These are phyloP conservation scores for Dendrobium huoshanense DNA, from an alignment of 106 monocot species.

Conservation along the genomic window DNA sequence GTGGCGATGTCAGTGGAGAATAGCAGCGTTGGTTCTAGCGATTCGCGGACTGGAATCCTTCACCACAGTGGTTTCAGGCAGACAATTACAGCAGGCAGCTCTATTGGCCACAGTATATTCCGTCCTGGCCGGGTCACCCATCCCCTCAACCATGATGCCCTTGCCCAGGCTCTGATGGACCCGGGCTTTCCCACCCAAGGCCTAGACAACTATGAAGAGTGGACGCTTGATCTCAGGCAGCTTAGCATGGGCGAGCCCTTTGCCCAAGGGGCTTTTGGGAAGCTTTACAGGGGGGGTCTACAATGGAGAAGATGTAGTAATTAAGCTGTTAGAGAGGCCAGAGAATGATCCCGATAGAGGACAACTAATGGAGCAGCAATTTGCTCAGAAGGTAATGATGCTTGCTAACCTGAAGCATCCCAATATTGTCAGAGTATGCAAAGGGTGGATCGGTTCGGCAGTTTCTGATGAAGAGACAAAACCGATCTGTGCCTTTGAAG, in stretches of 20 bases:
- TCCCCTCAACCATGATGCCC: slow-evolving; percentile 42
- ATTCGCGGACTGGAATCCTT: slow-evolving; percentile 57
- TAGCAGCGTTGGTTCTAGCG: slow-evolving; percentile 42
- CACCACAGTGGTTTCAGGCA: slow-evolving; percentile 38
- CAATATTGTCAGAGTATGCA: slow-evolving; percentile 64
- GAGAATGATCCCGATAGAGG: slow-evolving; percentile 52
- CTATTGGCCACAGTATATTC: slow-evolving; percentile 33
- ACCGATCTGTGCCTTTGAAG: slow-evolving; percentile 47
- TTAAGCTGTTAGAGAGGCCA: slow-evolving; percentile 56
- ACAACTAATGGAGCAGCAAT: slow-evolving; percentile 66
- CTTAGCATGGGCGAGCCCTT: slow-evolving; percentile 68
- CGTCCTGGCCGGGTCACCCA: slow-evolving; percentile 29
- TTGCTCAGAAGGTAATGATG: slow-evolving; percentile 73
- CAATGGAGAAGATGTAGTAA: slow-evolving; percentile 60
- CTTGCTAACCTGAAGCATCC: slow-evolving; percentile 58
- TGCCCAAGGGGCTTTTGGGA: no score
- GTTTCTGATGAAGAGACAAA: slow-evolving; percentile 53
- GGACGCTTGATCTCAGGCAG: slow-evolving; percentile 54
- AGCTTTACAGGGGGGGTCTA: no score
- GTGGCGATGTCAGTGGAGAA: slow-evolving; percentile 37
- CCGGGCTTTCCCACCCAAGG: slow-evolving; percentile 29
- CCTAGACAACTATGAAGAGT: slow-evolving; percentile 51
- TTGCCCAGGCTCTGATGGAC: slow-evolving; percentile 56
- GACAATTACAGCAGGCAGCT: slow-evolving; percentile 22
- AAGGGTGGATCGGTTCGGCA: slow-evolving; percentile 63